A percentile compares a stretch with the other conserved stretches of the same genome.
Conservation (phyloP, 1,284 basidiomycete species). For the Cryptococcus deneoformans region DNA sequence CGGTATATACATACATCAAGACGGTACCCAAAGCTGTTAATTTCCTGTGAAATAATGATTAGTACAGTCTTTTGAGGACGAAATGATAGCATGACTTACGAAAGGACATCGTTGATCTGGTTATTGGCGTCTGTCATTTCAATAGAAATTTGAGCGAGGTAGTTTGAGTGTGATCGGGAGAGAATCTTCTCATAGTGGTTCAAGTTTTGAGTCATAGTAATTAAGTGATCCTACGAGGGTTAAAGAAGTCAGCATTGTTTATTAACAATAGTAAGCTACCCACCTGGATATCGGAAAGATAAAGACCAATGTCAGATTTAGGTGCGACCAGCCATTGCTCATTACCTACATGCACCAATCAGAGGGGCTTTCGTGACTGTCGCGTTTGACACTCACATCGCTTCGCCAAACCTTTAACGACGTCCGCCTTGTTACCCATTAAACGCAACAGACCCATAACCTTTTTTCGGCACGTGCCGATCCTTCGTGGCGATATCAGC, state of each 20-base stretch:
- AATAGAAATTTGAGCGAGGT: constrained; percentile 95
- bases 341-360: constrained; percentile 57
- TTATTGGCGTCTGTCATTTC: constrained; percentile 99
- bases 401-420: constrained; percentile 98
- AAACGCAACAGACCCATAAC: constrained; percentile 93
- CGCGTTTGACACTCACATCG: constrained; percentile 53
- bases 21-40: constrained; percentile 97
- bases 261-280: constrained; percentile 4
- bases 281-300: constrained; percentile 86
- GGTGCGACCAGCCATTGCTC: constrained; percentile 99
- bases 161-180: constrained; percentile 98
- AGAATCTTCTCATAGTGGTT: constrained; percentile 99
- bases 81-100: constrained; percentile 19
- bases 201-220: constrained; percentile 99
- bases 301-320: constrained; percentile 94
- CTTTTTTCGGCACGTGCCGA: constrained; percentile 98
- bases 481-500: constrained; percentile 55
- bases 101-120: constrained; percentile 97
- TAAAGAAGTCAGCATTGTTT: constrained; percentile 1
- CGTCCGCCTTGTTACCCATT: constrained; percentile 99
- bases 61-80: neutral
- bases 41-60: constrained; percentile 60
- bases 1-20: constrained; percentile 61
- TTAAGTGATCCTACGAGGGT: constrained; percentile 76
- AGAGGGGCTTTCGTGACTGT: neutral